These are phyloP conservation scores for Paxillus involutus DNA, from an alignment of 768 basidiomycete species.

Conservation along the genomic window DNA sequence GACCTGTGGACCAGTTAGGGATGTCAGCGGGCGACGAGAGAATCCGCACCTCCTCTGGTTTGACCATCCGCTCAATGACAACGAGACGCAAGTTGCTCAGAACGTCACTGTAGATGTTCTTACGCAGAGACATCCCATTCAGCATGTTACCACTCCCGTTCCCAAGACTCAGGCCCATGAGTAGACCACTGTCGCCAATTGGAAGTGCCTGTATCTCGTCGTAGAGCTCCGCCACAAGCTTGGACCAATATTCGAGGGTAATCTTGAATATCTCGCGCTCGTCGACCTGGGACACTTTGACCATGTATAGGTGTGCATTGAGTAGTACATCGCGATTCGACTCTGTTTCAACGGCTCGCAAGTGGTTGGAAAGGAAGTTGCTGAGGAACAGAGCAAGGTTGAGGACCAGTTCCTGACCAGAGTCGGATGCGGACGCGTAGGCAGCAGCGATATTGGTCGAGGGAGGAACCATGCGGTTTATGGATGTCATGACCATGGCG, in stretches of 20 bases:
- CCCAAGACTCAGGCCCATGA: constrained; percentile 88
- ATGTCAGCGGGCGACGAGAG: not conserved
- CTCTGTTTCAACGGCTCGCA: constrained; percentile 92
- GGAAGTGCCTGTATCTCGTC: constrained; percentile 95
- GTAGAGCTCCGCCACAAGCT: constrained; percentile 94
- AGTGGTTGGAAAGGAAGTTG: constrained; percentile 93
- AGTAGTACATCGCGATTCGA: constrained; percentile 88
- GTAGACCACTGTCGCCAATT: constrained; percentile 78
- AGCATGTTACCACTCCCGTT: constrained; percentile 64
- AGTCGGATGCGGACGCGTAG: constrained; percentile 84
- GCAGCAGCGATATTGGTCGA: constrained; percentile 93
- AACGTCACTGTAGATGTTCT: constrained; percentile 95
- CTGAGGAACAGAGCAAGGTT: constrained; percentile 97
- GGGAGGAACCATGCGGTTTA: constrained; percentile 96
- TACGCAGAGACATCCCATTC: constrained; percentile 77
- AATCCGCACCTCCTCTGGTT: constrained; percentile 88
- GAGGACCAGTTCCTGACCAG: constrained; percentile 94
- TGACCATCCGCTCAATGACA: constrained; percentile 99
- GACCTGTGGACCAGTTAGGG: constrained; percentile 52
- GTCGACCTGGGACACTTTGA: constrained; percentile 97
- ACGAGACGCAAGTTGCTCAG: constrained; percentile 91
- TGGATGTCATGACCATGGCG: constrained; percentile 96
- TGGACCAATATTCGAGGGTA: constrained; percentile 96
- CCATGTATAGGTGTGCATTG: constrained; percentile 97
- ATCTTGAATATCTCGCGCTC: constrained; percentile 99